Evolutionary conservation across 805 yeast species (phyloP), one percentile per base, ranked within the genome.

Genomic region (Starmerella apis): DNA sequence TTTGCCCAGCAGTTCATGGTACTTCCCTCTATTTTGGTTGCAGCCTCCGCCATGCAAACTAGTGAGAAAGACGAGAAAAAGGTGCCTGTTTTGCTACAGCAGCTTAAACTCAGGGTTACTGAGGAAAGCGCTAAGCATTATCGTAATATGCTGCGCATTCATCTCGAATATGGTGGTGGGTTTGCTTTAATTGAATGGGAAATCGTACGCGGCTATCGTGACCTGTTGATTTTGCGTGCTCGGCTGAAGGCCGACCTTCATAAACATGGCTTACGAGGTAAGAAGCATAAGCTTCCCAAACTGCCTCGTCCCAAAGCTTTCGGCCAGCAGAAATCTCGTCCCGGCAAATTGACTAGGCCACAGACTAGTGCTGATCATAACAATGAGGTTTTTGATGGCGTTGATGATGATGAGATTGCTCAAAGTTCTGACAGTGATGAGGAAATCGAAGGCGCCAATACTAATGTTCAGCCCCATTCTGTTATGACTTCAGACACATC

Each of bases 91-190:
- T 65, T 92, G 36, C 66, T 87, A 35, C 81, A 84, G 16, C 76
- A 87, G 64, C 61, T 92, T 22, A 82, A 86, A 5, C 71, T 87
- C 37, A 72, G 75, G 38, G 72, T 92, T 4, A 65, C 74, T 37
- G 49, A 56, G 14, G 56, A 55, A 14, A 80, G 78, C 55, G 50
- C 70, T 58, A 47, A 65, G 65, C 70, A 69, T 44, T 52, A 52
- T 36, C 64, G 66, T 50, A 74, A 71, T 32, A 42, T 56, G 48
- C 83, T 76, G 57, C 71, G 76, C 52, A 69, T 92, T n/a, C 84
- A 82, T 44, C 69, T 92, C 41, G 95, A 88, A 62, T 92, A 92
- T 61, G 98, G 97, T 6, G 77, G 87, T 28, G 95, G 95, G 1
- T 76, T 79, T 5, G 77, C 80, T 49, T 68, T 87, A 48, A 69